Conservation (phyloP, 208 protist genomes). For the Crithidia brevicula region DNA sequence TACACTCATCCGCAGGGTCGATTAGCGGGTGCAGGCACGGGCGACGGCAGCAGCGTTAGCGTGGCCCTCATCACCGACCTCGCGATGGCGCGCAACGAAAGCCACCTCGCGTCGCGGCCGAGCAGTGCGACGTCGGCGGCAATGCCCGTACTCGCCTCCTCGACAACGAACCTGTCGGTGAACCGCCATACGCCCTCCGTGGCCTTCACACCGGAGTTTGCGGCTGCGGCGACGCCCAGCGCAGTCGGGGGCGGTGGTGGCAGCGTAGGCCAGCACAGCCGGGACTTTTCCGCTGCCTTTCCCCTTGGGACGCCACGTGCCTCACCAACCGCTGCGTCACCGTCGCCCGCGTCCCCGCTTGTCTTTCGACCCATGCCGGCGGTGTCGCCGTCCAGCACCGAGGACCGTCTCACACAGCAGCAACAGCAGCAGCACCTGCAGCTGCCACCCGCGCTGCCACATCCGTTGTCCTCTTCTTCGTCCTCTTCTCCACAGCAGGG, state of each 20-base stretch:
- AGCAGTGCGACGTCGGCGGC: background rate
- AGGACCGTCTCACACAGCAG: too few species aligned
- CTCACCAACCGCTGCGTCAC: background rate
- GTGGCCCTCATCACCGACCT: background rate
- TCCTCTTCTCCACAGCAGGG: too few species aligned
- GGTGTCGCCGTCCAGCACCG: background rate
- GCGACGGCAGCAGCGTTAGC: background rate
- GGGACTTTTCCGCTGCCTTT: background rate
- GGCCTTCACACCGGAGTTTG: conserved; percentile 4
- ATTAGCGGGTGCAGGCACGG: too few species aligned
- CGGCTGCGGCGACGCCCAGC: background rate
- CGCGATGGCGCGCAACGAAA: conserved; percentile 7
- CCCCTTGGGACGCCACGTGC: background rate
- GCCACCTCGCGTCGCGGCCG: background rate
- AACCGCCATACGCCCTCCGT: background rate
- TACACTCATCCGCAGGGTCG: too few species aligned
- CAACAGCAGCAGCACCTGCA: too few species aligned
- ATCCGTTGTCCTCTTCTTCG: background rate
- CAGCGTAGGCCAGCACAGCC: background rate
- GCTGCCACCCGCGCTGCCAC: too few species aligned
- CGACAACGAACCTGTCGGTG: background rate
- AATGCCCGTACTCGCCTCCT: background rate
- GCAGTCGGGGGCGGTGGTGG: background rate
- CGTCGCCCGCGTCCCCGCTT: background rate
- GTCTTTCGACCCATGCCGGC: conserved; percentile 11